Base-by-base conservation (phyloP, 2,329 filamentous ascomycete species). In the Diaporthe longicolla region DNA sequence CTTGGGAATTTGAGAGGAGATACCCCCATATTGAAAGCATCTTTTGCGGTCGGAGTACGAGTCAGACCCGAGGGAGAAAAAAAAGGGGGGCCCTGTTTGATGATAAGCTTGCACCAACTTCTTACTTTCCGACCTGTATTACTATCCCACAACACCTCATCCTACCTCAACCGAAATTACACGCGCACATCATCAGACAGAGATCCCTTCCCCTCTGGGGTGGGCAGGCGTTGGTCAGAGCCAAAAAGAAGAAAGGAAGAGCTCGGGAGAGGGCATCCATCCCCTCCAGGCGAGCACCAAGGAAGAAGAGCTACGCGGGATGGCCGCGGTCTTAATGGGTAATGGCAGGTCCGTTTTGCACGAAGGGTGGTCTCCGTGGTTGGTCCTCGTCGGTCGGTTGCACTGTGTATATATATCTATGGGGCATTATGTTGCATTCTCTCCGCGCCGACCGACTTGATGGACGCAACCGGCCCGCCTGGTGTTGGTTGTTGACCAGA, bases 1-100 rank as follows among this genome's bases (percentile, higher is more conserved):
- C 45, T 69, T 40, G 54, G 43, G 55, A 70, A 63, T 65, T 63
- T 66, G 71, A 72, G 70, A 74, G 73, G 73, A 72, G 73, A 74
- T 74, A 74, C 73, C 73, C 73, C 55, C 50, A 66, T 69, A 63
- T 69, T 52, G 70, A 58, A 66, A 72, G 69, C 70, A 58, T 70
- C 66, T 32, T 57, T 72, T 69, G 70, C 61, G 59, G 37, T 54
- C 70, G 73, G 73, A 74, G 73, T 74, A 66, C 55, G 52, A 45
- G 57, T 26, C 29, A 66, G 63, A 68, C 54, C 54, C 61, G 63
- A 58, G 70, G 37, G 69, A 35, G 43, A 37, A 26, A 59, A 43
- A 32, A 26, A 43, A 43, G n/a, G 37, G 57, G 35, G 43, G 45
- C 19, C 48, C 57, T 65, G 45, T 69, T 72, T 57, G 50, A 72